These are phyloP conservation scores for Xylaria sp. DNA, from an alignment of 2,329 filamentous ascomycete species.

Conservation along the genomic window DNA sequence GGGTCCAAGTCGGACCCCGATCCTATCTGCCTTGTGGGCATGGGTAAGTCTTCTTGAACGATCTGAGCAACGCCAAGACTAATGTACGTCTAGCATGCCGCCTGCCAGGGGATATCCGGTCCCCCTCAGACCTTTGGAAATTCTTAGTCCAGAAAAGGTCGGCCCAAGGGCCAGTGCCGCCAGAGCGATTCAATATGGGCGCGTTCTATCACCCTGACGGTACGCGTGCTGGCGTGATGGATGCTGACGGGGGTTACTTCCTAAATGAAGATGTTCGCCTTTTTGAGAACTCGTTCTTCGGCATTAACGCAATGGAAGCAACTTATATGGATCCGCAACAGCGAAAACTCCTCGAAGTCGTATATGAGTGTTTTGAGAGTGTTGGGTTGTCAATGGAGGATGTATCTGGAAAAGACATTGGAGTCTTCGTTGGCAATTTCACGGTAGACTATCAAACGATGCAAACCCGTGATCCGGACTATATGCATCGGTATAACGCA, in stretches of 20 bases:
- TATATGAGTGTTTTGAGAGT: constrained; percentile 49
- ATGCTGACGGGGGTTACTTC: constrained; percentile 41
- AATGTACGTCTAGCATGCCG: constrained; percentile 26
- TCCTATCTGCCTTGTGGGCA: no score
- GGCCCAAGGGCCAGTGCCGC: constrained; percentile 25
- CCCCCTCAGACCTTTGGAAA: constrained; percentile 30
- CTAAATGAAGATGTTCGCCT: constrained; percentile 38
- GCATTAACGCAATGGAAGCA: constrained; percentile 35
- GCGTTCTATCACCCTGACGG: constrained; percentile 35
- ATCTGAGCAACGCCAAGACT: no score
- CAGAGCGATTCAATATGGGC: constrained; percentile 30
- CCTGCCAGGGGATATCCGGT: constrained; percentile 30
- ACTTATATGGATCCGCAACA: constrained; percentile 50
- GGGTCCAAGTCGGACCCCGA: no score
- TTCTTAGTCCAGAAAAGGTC: constrained; percentile 30
- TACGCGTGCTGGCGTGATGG: constrained; percentile 14
- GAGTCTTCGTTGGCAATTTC: constrained; percentile 47
- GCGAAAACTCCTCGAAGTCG: constrained; percentile 50
- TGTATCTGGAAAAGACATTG: constrained; percentile 32
- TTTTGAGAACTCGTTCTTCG: constrained; percentile 37
- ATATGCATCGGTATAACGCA: constrained; percentile 40
- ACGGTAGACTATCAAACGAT: constrained; percentile 40
- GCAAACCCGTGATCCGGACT: constrained; percentile 43
- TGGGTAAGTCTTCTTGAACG: no score
- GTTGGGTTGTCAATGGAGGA: constrained; percentile 34